Conservation (phyloP, 306 rosid species). For the Pyrus betulifolia region DNA sequence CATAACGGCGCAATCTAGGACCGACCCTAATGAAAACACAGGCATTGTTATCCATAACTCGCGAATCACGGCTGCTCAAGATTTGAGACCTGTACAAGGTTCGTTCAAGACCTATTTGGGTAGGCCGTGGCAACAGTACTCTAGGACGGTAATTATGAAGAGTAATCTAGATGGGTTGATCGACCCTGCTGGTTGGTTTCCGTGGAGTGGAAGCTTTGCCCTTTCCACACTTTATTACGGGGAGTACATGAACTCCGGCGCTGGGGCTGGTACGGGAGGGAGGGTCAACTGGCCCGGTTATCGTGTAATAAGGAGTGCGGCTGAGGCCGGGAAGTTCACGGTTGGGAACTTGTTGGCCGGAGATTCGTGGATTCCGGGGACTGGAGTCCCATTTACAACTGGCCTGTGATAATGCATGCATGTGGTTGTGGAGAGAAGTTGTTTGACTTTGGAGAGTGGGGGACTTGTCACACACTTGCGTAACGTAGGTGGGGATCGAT, state of each 20-base stretch:
- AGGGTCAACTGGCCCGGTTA: conserved; percentile 70
- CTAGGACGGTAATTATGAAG: conserved; percentile 69
- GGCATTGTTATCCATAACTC: conserved; percentile 61
- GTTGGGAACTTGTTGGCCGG: conserved; percentile 57
- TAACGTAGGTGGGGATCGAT: neutral
- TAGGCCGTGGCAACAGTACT: conserved; percentile 67
- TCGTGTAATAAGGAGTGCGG: conserved; percentile 31
- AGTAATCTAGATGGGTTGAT: conserved; percentile 34
- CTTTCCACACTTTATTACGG: conserved; percentile 53
- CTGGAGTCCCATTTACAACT: conserved; percentile 54
- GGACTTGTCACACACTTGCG: neutral
- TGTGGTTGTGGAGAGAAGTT: neutral
- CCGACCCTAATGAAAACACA: conserved; percentile 63
- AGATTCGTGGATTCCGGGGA: conserved; percentile 44
- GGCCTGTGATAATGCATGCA: conserved; percentile 33
- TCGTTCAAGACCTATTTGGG: conserved; percentile 46
- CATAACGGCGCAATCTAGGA: conserved; percentile 63
- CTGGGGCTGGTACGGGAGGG: conserved; percentile 46
- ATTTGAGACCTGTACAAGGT: conserved; percentile 27
- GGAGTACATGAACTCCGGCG: conserved; percentile 56
- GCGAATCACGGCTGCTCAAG: conserved; percentile 26
- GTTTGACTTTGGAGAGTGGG: neutral
- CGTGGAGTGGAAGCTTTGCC: conserved; percentile 62
- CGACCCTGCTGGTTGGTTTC: conserved; percentile 52
- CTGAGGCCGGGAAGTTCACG: conserved; percentile 46